These are phyloP conservation scores for Candida nanaspora DNA, from an alignment of 805 yeast genomes.

Conservation along the genomic window DNA sequence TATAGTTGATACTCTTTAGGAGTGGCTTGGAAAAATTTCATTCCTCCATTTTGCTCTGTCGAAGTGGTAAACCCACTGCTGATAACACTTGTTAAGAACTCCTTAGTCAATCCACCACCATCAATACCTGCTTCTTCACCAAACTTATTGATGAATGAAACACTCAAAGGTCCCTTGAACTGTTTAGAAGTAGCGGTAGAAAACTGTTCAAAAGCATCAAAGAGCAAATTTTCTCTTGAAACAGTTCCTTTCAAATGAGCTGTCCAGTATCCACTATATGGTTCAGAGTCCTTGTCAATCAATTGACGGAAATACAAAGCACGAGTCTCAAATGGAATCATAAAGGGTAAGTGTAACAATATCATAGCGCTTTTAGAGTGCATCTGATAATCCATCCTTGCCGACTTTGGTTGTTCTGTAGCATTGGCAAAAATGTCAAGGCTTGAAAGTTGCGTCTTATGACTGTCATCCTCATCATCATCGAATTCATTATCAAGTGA, in stretches of 20 bases:
- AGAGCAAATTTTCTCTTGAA: constrained; percentile 61
- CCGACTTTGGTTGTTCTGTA: not conserved
- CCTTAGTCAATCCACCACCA: constrained; percentile 96
- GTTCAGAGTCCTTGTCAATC: constrained; percentile 43
- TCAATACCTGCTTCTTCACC: constrained; percentile 90
- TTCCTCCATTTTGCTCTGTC: constrained; percentile 13
- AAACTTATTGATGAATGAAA: constrained; percentile 63
- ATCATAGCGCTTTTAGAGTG: constrained; percentile 37
- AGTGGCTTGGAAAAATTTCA: constrained; percentile 10
- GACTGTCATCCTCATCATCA: not conserved
- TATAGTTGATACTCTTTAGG: constrained; percentile 54
- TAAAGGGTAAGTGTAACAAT: constrained; percentile 64
- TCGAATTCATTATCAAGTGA: not conserved
- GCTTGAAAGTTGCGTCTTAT: too few species aligned
- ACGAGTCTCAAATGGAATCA: constrained; percentile 67
- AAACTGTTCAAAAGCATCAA: constrained; percentile 65
- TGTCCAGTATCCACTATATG: constrained; percentile 13
- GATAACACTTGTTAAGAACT: constrained; percentile 69
- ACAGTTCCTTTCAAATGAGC: constrained; percentile 41
- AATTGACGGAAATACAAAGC: constrained; percentile 66
- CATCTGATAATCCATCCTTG: not conserved
- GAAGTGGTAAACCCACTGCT: constrained; percentile 56
- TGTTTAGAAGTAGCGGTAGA: constrained; percentile 39
- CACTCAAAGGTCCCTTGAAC: constrained; percentile 54
- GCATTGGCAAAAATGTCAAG: not conserved